Percentiles rank a stretch among this genome's conserved stretches.
phyloP scores from a whole-genome alignment of 23 red algal genomes.

The Pyropia haitanensis region DNA sequence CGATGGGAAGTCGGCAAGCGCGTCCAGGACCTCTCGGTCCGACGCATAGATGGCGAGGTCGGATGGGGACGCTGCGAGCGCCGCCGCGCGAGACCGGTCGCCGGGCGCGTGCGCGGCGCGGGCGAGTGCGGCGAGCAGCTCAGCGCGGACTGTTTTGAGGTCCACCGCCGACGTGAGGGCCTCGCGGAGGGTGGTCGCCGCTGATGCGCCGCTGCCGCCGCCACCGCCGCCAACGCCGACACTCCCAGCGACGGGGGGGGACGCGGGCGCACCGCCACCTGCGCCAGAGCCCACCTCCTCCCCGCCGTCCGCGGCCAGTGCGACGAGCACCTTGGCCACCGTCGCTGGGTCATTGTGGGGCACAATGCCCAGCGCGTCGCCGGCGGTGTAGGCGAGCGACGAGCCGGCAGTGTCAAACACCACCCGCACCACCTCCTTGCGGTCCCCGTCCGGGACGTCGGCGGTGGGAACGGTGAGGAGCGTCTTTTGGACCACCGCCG shows the following conservation, averaged over 20 bases:
- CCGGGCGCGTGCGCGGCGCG: background rate
- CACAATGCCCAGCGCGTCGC: slow-evolving; percentile 78
- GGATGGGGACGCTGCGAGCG: slow-evolving; percentile 13
- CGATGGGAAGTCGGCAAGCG: slow-evolving; percentile 47
- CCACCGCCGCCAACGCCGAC: background rate
- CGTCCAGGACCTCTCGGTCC: slow-evolving; percentile 51
- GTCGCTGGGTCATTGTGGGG: slow-evolving; percentile 50
- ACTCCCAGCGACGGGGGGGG: background rate
- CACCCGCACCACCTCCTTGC: slow-evolving; percentile 65
- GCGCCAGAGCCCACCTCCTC: slow-evolving; percentile 24
- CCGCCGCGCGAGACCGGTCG: slow-evolving; percentile 15
- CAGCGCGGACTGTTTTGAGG: slow-evolving; percentile 13
- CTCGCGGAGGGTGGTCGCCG: slow-evolving; percentile 8
- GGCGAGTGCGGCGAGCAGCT: slow-evolving; percentile 18
- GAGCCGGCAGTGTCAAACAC: slow-evolving; percentile 37
- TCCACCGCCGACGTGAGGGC: slow-evolving; percentile 39
- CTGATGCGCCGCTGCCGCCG: background rate
- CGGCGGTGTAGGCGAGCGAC: slow-evolving; percentile 41
- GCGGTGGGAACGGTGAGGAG: slow-evolving; percentile 20
- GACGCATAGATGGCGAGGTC: slow-evolving; percentile 16
- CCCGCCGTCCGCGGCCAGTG: slow-evolving; percentile 55
- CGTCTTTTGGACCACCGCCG: slow-evolving; percentile 29
- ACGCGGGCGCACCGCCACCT: background rate
- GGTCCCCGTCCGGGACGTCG: background rate
- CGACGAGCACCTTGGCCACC: slow-evolving; percentile 41